phyloP scores from a whole-genome alignment of 305 asterid genomes.

The Fraxinus floribunda region DNA sequence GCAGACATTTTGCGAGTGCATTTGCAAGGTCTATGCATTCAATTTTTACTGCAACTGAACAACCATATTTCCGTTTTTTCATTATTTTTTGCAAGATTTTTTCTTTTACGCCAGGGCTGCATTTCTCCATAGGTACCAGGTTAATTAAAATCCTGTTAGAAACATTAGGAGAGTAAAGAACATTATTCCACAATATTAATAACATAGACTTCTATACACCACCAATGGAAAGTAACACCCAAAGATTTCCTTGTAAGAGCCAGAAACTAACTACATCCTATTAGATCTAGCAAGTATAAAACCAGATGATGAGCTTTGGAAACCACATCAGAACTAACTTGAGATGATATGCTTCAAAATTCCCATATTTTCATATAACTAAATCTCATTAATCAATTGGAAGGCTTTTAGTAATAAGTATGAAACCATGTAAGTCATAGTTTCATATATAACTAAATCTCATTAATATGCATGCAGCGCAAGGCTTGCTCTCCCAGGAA shows the following conservation, averaged over 20 bases:
- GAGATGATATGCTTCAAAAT: not conserved
- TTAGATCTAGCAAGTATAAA: not conserved
- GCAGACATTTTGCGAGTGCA: not conserved
- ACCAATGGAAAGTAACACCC: not conserved
- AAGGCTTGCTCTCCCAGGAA: constrained; percentile 94
- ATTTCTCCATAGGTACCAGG: not conserved
- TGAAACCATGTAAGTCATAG: not conserved
- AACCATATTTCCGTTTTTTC: not conserved
- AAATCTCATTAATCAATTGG: no score
- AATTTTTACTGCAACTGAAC: constrained; percentile 15
- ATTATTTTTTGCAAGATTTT: not conserved
- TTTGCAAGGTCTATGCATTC: constrained; percentile 11
- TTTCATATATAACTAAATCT: constrained; percentile 22
- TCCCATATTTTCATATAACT: constrained; percentile 8
- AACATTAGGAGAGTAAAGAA: constrained; percentile 4
- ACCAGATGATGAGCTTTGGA: not conserved
- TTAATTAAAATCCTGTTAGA: not conserved
- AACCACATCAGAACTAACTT: not conserved
- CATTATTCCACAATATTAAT: constrained; percentile 1
- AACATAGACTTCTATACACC: not conserved
- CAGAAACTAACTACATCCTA: not conserved
- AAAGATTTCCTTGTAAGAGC: not conserved
- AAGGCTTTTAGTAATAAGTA: not conserved
- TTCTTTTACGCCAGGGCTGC: not conserved
- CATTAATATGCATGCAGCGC: constrained; percentile 58